A percentile compares a stretch with the other conserved stretches of the same genome.
phyloP scores from a whole-genome alignment of 768 basidiomycete genomes.

The Coprinopsis strossmayeri region DNA sequence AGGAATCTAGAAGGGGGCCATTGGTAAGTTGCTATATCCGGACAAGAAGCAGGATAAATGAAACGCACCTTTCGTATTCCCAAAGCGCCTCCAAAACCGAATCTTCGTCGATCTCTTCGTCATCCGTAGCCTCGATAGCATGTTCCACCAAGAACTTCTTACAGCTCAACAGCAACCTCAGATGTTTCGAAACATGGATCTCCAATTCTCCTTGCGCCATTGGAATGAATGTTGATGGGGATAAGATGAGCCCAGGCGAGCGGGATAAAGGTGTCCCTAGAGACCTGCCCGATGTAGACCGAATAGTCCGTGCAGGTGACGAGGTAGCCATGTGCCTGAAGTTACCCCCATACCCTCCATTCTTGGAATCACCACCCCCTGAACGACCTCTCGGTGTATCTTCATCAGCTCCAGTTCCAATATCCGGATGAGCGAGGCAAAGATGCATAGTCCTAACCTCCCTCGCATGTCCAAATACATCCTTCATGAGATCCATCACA shows the following conservation, averaged over 20 bases:
- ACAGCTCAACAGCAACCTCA: constrained; percentile 39
- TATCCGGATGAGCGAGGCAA: constrained; percentile 43
- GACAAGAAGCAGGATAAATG: constrained; percentile 6
- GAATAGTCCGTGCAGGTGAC: neutral
- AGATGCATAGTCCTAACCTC: constrained; percentile 46
- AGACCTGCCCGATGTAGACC: neutral
- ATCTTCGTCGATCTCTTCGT: constrained; percentile 30
- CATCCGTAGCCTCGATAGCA: constrained; percentile 25
- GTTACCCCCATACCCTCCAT: constrained; percentile 6
- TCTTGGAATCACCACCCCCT: constrained; percentile 3
- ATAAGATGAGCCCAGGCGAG: constrained; percentile 54
- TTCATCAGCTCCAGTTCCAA: neutral
- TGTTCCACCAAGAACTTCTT: constrained; percentile 30
- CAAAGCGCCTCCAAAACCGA: constrained; percentile 35
- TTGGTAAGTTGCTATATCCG: neutral
- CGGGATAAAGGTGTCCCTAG: constrained; percentile 4
- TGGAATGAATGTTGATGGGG: constrained; percentile 53
- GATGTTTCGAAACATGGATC: constrained; percentile 60
- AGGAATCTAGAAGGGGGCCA: constrained; percentile 41
- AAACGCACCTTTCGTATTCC: constrained; percentile 48
- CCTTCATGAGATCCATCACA: constrained; percentile 37
- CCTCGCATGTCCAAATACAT: constrained; percentile 48
- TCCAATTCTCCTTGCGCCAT: constrained; percentile 53
- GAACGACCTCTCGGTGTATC: constrained; percentile 7
- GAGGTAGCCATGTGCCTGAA: constrained; percentile 2